Evolutionary conservation across 257 asterid species (phyloP).

Genomic region (Paraleonurus japonicus): DNA sequence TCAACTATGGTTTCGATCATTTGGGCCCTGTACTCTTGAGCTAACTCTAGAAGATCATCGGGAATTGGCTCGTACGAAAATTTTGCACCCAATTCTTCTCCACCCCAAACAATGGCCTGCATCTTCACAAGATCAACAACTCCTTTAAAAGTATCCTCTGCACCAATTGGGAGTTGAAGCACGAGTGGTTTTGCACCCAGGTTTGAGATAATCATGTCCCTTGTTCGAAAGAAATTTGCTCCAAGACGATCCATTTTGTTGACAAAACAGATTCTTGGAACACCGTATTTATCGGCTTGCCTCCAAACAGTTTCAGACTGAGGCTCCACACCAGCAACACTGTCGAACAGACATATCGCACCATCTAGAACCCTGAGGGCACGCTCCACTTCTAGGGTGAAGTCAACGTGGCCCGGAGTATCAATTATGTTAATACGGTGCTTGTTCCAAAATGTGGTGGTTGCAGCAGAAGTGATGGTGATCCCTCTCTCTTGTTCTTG

Average conservation of each 20-base stretch:
- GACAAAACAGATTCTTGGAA: slow-evolving; percentile 95
- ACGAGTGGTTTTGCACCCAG: slow-evolving; percentile 92
- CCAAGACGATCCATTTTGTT: slow-evolving; percentile 99
- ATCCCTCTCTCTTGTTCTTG: slow-evolving; percentile 98
- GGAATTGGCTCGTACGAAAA: slow-evolving; percentile 77
- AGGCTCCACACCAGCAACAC: slow-evolving; percentile 99
- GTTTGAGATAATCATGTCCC: slow-evolving; percentile 88
- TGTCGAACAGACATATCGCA: slow-evolving; percentile 91
- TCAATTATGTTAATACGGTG: slow-evolving; percentile 95
- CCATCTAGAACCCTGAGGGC: slow-evolving; percentile 95
- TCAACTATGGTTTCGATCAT: slow-evolving; percentile 81
- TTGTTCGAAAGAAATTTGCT: slow-evolving; percentile 87
- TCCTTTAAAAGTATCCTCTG: slow-evolving; percentile 84
- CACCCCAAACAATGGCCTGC: slow-evolving; percentile 85
- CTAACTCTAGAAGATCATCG: slow-evolving; percentile 63
- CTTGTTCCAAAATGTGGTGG: slow-evolving; percentile 91
- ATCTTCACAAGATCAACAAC: slow-evolving; percentile 81
- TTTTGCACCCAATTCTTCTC: slow-evolving; percentile 97
- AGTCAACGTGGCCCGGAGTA: slow-evolving; percentile 98
- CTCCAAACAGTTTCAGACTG: slow-evolving; percentile 99
- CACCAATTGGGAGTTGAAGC: slow-evolving; percentile 82
- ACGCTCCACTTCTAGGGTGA: slow-evolving; percentile 97
- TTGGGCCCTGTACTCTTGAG: slow-evolving; percentile 64
- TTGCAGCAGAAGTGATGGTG: slow-evolving; percentile 94
- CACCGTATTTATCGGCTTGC: slow-evolving; percentile 97